Evolutionary conservation across 2,329 filamentous ascomycete genomes (phyloP), one percentile per base, ranked within the genome.

Genomic region (Fusarium sarcochroum): DNA sequence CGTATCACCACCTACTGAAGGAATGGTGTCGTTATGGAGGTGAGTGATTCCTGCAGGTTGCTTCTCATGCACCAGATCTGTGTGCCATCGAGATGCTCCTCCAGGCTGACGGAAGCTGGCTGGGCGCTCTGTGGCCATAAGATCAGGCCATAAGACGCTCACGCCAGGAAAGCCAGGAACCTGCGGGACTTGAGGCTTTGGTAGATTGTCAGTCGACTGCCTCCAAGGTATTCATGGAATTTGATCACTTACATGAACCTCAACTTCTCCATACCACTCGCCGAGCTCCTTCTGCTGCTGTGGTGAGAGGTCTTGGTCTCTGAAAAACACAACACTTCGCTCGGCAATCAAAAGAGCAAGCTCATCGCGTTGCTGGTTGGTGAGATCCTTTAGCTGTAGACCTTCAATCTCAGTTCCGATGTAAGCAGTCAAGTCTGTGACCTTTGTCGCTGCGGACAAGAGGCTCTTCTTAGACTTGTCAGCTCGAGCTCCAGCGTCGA

Each of bases 1-100:
- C 0, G 91, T 93, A 76, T 93, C 91, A 13, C 91, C 91, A 2
- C 91, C 91, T 0, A 88, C 75, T 0, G 82, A 82, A 0, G 90
- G 89, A 0, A 93, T 82, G 0, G 89, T 89, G 74, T 91, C 90
- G 55, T 91, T 91, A 78, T 91, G 89, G 7, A 92, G 80, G 74
- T 91, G 89, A 0, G 90, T 92, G 53, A 92, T 87, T 7, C 90
- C 90, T 0, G 91, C 89, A 2, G 91, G 90, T 58, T 93, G 90
- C 34, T 83, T 82, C 75, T 93, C 90, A 70, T 93, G 90, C 0
- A 92, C 90, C 1, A 93, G 84, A 72, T 93, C 90, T 9, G 86
- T 87, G 76, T 92, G 91, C 91, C 90, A 93, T 47, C 86, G 79
- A 0, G 88, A 89, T 2, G 90, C 88, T 4, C 91, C 90, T 27